Conservation (phyloP, 2,329 filamentous ascomycete genomes). For the Elsinoe ampelina region DNA sequence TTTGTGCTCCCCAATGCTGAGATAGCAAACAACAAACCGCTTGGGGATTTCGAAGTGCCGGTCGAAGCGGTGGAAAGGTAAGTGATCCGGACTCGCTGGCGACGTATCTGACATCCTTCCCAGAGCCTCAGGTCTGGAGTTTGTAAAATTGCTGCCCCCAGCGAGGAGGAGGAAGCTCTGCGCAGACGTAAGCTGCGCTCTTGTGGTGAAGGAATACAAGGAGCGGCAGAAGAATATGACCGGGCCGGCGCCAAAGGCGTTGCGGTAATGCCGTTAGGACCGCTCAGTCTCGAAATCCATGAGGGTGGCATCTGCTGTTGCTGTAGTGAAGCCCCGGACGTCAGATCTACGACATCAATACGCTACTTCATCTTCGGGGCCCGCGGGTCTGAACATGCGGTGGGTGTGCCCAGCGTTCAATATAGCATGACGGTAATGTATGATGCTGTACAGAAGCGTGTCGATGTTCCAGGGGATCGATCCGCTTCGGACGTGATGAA, state of each 20-base stretch:
- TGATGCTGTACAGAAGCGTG: too few species aligned
- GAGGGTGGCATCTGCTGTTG: too few species aligned
- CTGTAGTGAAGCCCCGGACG: too few species aligned
- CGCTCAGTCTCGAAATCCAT: too few species aligned
- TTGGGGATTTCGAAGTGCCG: slow-evolving; percentile 90
- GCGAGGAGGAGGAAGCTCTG: slow-evolving; percentile 71
- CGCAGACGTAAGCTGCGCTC: slow-evolving; percentile 71
- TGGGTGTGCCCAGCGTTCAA: too few species aligned
- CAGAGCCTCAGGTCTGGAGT: slow-evolving; percentile 80
- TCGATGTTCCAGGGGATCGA: too few species aligned
- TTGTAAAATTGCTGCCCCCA: slow-evolving; percentile 67
- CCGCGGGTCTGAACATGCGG: too few species aligned
- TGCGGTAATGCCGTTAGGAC: background rate
- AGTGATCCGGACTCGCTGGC: background rate
- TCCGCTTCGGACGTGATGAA: too few species aligned
- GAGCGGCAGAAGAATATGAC: slow-evolving; percentile 44
- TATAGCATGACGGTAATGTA: too few species aligned
- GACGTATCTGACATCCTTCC: background rate
- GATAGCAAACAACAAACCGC: slow-evolving; percentile 78
- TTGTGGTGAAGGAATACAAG: slow-evolving; percentile 74
- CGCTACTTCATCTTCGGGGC: too few species aligned
- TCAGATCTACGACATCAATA: too few species aligned
- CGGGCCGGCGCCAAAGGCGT: slow-evolving; percentile 19
- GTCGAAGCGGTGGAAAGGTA: slow-evolving; percentile 72
- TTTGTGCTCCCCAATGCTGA: slow-evolving; percentile 90